Conservation (phyloP, 1,284 basidiomycete genomes). For the Ceratobasidium sp. region DNA sequence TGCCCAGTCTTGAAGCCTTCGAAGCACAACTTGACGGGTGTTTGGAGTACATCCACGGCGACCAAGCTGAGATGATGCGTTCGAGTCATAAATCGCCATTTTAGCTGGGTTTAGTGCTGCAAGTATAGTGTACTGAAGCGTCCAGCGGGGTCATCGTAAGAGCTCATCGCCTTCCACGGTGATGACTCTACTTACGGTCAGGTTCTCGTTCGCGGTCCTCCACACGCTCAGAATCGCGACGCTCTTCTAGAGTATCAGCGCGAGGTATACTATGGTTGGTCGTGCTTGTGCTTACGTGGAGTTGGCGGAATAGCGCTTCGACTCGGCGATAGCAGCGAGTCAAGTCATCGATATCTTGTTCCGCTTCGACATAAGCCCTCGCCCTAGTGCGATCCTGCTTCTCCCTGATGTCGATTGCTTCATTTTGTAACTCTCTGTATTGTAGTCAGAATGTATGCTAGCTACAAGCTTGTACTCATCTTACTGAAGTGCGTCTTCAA, state of each 20-base stretch:
- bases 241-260: not conserved
- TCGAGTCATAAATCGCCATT: constrained; percentile 6
- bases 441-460: not conserved
- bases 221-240: constrained; percentile 1
- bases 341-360: constrained; percentile 5
- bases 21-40: not conserved
- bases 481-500: not conserved
- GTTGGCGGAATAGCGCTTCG: not conserved
- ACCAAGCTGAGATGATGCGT: not conserved
- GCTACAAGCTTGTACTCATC: not conserved
- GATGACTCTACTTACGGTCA: not conserved
- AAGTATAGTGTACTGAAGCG: not conserved
- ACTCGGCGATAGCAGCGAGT: not conserved
- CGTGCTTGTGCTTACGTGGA: not conserved
- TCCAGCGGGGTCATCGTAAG: not conserved
- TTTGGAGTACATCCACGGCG: constrained; percentile 6
- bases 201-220: not conserved
- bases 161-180: too few relatives aligned
- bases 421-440: not conserved
- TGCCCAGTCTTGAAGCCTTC: constrained; percentile 9
- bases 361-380: not conserved
- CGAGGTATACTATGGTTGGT: not conserved
- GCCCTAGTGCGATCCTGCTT: not conserved
- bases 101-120: not conserved
- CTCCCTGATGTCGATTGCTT: not conserved